phyloP scores from a whole-genome alignment of 2,329 filamentous ascomycete genomes.

The Fusarium sp. region DNA sequence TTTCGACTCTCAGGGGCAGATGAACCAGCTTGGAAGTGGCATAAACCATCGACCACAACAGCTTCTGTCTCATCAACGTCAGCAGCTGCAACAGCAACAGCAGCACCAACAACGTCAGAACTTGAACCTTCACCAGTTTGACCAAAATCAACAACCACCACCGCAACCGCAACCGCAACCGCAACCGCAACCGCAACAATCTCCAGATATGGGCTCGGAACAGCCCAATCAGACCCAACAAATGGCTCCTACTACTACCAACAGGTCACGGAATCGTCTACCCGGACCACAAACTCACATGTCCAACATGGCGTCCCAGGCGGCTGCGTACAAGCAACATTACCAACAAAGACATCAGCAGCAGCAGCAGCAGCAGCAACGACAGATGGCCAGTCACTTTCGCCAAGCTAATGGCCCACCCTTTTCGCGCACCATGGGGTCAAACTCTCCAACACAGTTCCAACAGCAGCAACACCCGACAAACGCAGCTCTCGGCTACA shows the following conservation, averaged over 20 bases:
- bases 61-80: slow-evolving; percentile 12
- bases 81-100: slow-evolving; percentile 20
- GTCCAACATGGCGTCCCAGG: slow-evolving; percentile 15
- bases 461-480: slow-evolving; percentile 29
- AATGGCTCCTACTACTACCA: slow-evolving; percentile 1
- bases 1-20: slow-evolving; percentile 31
- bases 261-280: slow-evolving; percentile 5
- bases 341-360: slow-evolving; percentile 19
- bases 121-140: slow-evolving; percentile 8
- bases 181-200: slow-evolving; percentile 6
- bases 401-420: slow-evolving; percentile 11
- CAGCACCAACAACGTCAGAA: slow-evolving; percentile 21
- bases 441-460: slow-evolving; percentile 27
- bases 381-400: slow-evolving; percentile 34
- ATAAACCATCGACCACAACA: slow-evolving; percentile 23
- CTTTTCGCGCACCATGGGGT: slow-evolving; percentile 22
- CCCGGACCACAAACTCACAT: slow-evolving; percentile 1
- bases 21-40: background rate
- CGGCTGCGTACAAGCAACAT: slow-evolving; percentile 27
- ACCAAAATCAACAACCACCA: slow-evolving; percentile 24
- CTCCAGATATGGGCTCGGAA: slow-evolving; percentile 11
- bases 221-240: slow-evolving; percentile 6
- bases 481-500: slow-evolving; percentile 9
- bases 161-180: background rate
- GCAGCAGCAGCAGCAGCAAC: slow-evolving; percentile 28